Base-by-base conservation (phyloP, 2,329 filamentous ascomycete genomes). In the Albophoma yamanashiensis region DNA sequence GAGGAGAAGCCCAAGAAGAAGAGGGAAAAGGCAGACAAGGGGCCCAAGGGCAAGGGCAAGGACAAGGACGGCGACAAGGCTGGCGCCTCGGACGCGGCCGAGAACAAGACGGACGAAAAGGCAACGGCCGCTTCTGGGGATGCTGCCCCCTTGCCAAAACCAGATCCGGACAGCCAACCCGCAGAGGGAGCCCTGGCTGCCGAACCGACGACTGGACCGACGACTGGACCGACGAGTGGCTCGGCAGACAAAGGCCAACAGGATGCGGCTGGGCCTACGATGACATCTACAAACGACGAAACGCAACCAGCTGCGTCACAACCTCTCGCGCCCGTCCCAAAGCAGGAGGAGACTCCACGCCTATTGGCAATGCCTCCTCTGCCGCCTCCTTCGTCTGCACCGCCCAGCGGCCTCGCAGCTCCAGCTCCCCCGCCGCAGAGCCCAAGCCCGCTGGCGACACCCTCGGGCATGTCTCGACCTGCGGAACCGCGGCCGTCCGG, bases 1-100 rank as follows among this genome's bases (percentile, higher is more conserved):
- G 83, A 87, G 67, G 83, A 86, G 68, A 84, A 82, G 67, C 78
- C 79, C 64, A 87, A 86, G 69, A 77, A 79, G 71, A 87, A 85
- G 70, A 74, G 78, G 60, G 75, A 76, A 56, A 74, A 71, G 57
- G 70, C 66, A 1, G 72, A 74, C 5, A 75, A 76, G 66, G 67
- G 67, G 60, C 31, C 65, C 62, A 67, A 69, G 55, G 66, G 64
- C 22, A 71, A 71, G 62, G 65, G 64, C 47, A 71, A 69, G 60
- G 70, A 67, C 17, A 72, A 69, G 60, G 70, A 67, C 20, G 43
- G 36, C 3, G 45, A 57, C 12, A 68, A 67, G 61, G 67, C 62
- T 1, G 58, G 64, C 39, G 50, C 15, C 43, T 20, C 14, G 14
- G 56, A 57, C 39, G 60, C 65, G 39, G 57, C 58, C 22, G 66